Conservation (phyloP, 2,329 filamentous ascomycete genomes). For the Xylariales sp. region DNA sequence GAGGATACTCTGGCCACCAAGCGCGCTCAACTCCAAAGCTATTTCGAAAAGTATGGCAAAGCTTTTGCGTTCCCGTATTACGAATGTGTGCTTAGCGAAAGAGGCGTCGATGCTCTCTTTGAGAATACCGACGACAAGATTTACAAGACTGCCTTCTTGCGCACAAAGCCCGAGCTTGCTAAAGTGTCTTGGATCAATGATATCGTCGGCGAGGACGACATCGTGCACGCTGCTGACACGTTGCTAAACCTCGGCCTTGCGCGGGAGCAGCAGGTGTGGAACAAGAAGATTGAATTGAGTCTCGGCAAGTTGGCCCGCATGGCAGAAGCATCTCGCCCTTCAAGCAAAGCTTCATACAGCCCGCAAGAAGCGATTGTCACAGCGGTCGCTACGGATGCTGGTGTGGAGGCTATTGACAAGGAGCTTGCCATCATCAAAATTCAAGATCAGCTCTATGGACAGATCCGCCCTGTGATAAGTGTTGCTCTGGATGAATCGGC, state of each 20-base stretch:
- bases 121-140: constrained; percentile 65
- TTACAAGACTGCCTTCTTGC: constrained; percentile 74
- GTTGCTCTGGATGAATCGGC: constrained; percentile 76
- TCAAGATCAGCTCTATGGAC: constrained; percentile 72
- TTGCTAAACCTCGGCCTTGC: constrained; percentile 66
- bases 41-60: constrained; percentile 62
- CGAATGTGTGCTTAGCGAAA: constrained; percentile 66
- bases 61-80: constrained; percentile 75
- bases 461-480: constrained; percentile 63
- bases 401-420: constrained; percentile 51
- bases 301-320: constrained; percentile 78
- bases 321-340: constrained; percentile 47
- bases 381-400: constrained; percentile 18
- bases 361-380: constrained; percentile 19
- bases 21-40: constrained; percentile 40
- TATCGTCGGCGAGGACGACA: constrained; percentile 70
- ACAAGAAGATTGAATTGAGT: constrained; percentile 87
- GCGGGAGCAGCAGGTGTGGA: constrained; percentile 80
- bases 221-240: constrained; percentile 65
- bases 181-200: constrained; percentile 96
- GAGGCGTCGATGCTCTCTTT: constrained; percentile 64
- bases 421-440: constrained; percentile 67
- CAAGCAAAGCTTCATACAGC: constrained; percentile 22
- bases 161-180: constrained; percentile 64
- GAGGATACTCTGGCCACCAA: constrained; percentile 40